These are phyloP conservation scores for Tephrocybe sp. DNA, from an alignment of 768 basidiomycete species.

Conservation along the genomic window DNA sequence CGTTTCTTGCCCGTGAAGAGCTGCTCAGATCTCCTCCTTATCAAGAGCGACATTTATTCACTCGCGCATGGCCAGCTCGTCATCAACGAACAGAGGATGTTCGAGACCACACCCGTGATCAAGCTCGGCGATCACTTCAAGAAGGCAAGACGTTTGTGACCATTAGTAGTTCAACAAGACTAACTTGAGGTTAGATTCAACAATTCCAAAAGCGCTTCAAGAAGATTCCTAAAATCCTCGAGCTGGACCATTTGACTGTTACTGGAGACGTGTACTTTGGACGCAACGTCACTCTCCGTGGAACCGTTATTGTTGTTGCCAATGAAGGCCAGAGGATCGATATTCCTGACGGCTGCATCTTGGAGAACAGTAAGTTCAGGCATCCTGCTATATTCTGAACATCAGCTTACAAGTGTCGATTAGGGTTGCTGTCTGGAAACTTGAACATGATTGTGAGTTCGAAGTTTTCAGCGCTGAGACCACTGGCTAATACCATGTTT, in stretches of 20 bases:
- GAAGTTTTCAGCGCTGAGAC: background rate
- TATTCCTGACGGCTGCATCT: slow-evolving; percentile 78
- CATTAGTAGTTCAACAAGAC: background rate
- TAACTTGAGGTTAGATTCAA: slow-evolving; percentile 48
- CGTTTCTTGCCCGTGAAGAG: slow-evolving; percentile 93
- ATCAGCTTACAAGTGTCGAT: background rate
- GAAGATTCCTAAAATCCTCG: slow-evolving; percentile 87
- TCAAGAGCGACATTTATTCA: slow-evolving; percentile 93
- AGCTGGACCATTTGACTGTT: slow-evolving; percentile 93
- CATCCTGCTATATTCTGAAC: background rate
- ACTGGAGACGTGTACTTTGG: slow-evolving; percentile 92
- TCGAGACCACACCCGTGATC: slow-evolving; percentile 89
- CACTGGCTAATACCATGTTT: background rate
- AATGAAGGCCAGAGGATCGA: slow-evolving; percentile 83
- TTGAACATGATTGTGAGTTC: slow-evolving; percentile 71
- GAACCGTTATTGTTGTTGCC: slow-evolving; percentile 87
- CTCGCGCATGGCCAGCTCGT: slow-evolving; percentile 85
- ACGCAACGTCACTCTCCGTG: slow-evolving; percentile 79
- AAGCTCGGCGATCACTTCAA: slow-evolving; percentile 98
- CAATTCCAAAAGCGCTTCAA: slow-evolving; percentile 96
- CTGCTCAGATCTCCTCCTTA: slow-evolving; percentile 84
- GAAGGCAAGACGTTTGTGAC: slow-evolving; percentile 53
- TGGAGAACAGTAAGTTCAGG: slow-evolving; percentile 60
- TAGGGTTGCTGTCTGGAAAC: slow-evolving; percentile 80
- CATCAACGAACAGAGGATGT: slow-evolving; percentile 82